Base-by-base conservation (phyloP, 306 rosid genomes). In the Myrica gale region DNA sequence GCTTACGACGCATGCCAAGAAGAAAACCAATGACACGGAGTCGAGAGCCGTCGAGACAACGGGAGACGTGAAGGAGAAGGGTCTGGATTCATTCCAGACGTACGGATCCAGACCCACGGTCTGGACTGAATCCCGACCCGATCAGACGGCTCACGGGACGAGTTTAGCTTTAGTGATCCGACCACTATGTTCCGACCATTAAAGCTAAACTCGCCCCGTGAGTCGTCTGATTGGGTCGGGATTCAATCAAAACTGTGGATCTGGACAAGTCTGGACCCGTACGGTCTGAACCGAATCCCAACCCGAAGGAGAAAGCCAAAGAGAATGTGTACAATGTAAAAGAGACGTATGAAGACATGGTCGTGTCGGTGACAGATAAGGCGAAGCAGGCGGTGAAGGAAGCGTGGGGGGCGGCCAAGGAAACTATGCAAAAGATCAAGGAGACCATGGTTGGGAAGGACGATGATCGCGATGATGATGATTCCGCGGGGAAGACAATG, bases 381-480 rank as follows among this genome's bases (percentile, higher is more conserved):
- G 85, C 79, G 0, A 88, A 82, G 79, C 74, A 85, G 63, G 71
- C 82, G 0, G 68, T 76, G 19, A 66, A 88, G 53, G 87, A 85
- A 2, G 78, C 83, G 0, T 78, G 87, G 77, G 82, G 68, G 43
- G 44, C 69, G 0, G 68, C 90, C 0, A 88, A 79, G 75, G 88
- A 78, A 19, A 85, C 90, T 0, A 70, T 88, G 12, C 80, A 90
- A 65, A 87, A 82, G 82, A 71, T 90, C 2, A 92, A 90, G 86
- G 92, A 86, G 55, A 84, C 83, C 4, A 84, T 90, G 52, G 90
- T 86, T 55, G 92, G 92, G 2, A 58, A 77, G 32, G 81, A 85
- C 6, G 84, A 82, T 19, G 80, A 21, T 21, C 80, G 71, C 16
- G 74, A 55, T 15, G 52, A 23, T 21, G 76, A 58, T 56, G 61